These are phyloP conservation scores for Trichoderma gamsii DNA, from an alignment of 495 filamentous ascomycete species.

Conservation along the genomic window DNA sequence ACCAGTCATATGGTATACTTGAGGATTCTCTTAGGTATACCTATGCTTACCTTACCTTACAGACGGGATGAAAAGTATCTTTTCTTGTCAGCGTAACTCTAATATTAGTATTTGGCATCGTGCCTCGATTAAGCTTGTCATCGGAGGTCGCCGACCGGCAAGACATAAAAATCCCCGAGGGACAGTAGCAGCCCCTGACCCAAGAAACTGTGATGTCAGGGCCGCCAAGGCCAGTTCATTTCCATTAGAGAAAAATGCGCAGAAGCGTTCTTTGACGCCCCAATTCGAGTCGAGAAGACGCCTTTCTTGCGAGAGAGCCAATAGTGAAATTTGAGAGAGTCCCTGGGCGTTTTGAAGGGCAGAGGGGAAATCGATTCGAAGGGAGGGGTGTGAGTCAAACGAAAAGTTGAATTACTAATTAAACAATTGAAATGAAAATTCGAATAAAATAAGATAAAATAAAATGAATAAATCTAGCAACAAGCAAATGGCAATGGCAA, in stretches of 20 bases:
- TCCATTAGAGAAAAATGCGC: background rate
- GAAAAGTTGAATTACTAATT: background rate
- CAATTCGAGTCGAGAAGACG: background rate
- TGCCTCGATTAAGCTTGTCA: background rate
- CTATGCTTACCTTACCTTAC: too few species aligned
- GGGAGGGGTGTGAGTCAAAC: background rate
- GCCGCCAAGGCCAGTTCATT: background rate
- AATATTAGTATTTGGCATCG: background rate
- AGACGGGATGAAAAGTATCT: background rate
- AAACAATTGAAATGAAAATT: background rate
- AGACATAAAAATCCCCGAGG: background rate
- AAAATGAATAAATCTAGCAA: background rate
- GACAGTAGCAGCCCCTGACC: background rate
- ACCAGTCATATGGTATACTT: too few species aligned
- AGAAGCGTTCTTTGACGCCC: background rate
- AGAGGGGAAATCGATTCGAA: background rate
- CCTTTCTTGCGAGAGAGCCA: background rate
- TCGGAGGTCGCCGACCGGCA: background rate
- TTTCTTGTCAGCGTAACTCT: background rate
- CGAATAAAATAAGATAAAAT: too few species aligned
- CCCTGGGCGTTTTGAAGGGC: background rate
- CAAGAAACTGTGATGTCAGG: background rate
- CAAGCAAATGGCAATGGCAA: slow-evolving; percentile 2
- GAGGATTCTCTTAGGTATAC: too few species aligned
- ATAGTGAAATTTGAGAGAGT: background rate